Base-by-base conservation (phyloP, 2,329 filamentous ascomycete genomes). In the Exophiala viscosa region DNA sequence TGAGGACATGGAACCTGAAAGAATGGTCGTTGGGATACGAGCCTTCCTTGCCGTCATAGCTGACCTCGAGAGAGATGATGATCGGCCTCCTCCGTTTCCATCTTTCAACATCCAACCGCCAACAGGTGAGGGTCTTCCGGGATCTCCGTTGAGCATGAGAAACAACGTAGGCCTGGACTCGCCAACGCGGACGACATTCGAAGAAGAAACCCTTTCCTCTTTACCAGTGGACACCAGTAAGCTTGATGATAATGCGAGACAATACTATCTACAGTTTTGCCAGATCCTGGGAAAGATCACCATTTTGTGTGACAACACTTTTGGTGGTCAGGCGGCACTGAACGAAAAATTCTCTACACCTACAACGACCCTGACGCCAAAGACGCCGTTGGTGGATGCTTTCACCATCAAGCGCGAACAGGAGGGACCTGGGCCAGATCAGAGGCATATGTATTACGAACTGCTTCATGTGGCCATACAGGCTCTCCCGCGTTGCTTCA, bases 221-320 rank as follows among this genome's bases (percentile, higher is more conserved):
- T 1, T 52, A 5, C 82, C 82, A 15, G 80, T 85, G 18, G 81
- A 82, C 62, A 79, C 77, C 5, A 70, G 75, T 6, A 77, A 76
- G 15, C 77, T 97, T 47, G 85, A 82, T 45, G 90, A 95, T 34
- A 83, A 84, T 17, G 85, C 89, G 0, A 86, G 85, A 64, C 88
- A 93, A 39, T 93, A 90, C 66, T 96, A 97, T 69, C 78, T 85
- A 48, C 86, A 87, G 47, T 99, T 99, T 63, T 97, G 92, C 66
- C 90, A 96, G 67, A 92, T 99, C 18, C 75, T 99, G 6, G 93
- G 92, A 20, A 95, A 96, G 67, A 95, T 99, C 50, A 96, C 91
- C 2, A 87, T 97, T 40, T 86, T 97, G 32, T 99, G 93, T 70
- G 93, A 99, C 69, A 93, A 96, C 63, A 88, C 92, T 0, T 99